These are phyloP conservation scores for Pichia sorboxylosa DNA, from an alignment of 1,139 yeast species.

Conservation along the genomic window DNA sequence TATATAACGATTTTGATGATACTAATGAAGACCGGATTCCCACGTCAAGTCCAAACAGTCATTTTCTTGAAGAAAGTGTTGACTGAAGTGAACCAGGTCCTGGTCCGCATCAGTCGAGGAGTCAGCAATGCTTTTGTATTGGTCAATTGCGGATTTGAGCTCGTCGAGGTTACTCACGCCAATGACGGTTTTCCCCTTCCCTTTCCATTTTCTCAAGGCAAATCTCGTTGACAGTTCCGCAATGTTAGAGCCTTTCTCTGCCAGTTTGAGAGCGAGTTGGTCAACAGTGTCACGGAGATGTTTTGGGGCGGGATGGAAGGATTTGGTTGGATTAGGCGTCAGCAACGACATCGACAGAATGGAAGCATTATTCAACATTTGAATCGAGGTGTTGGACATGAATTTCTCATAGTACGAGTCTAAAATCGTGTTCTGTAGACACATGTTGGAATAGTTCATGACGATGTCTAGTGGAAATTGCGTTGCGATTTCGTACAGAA, in stretches of 20 bases:
- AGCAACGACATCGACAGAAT: constrained; percentile 82
- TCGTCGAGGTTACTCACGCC: constrained; percentile 62
- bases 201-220: constrained; percentile 52
- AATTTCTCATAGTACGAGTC: constrained; percentile 40
- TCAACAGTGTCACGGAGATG: constrained; percentile 45
- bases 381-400: constrained; percentile 41
- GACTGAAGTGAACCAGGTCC: constrained; percentile 33
- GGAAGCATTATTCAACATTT: constrained; percentile 62
- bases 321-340: constrained; percentile 52
- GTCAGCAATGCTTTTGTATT: constrained; percentile 39
- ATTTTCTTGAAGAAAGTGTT: constrained; percentile 39
- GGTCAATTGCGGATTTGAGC: constrained; percentile 48
- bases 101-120: constrained; percentile 31
- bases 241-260: constrained; percentile 40
- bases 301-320: constrained; percentile 73
- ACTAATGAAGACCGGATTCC: no score
- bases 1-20: not conserved
- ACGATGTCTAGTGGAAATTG: constrained; percentile 50
- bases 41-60: constrained; percentile 61
- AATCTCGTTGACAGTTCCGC: constrained; percentile 76
- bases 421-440: constrained; percentile 64
- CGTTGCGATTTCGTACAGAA: constrained; percentile 40
- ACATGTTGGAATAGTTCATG: constrained; percentile 71
- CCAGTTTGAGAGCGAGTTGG: constrained; percentile 37
- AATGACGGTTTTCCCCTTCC: constrained; percentile 50